These are phyloP conservation scores for Conticribra guillardii DNA, from an alignment of 108 stramenopile species.

Conservation along the genomic window DNA sequence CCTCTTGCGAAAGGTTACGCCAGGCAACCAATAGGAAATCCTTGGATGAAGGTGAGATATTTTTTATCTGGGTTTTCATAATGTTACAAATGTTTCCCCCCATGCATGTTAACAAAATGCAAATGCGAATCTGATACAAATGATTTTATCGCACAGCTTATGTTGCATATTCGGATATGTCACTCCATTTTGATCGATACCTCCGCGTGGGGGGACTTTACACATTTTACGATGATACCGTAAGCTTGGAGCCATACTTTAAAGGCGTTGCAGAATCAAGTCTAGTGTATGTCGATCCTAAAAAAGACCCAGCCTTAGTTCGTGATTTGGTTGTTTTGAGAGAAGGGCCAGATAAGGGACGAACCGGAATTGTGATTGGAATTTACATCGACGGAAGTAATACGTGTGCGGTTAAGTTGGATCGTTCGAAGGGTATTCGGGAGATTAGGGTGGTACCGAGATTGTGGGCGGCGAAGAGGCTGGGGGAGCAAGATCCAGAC, in stretches of 20 bases:
- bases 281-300: conserved; percentile 78
- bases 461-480: conserved; percentile 77
- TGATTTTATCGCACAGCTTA: conserved; percentile 43
- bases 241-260: conserved; percentile 73
- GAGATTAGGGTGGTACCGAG: conserved; percentile 78
- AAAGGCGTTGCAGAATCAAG: conserved; percentile 58
- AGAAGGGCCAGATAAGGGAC: conserved; percentile 82
- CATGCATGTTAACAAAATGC: no score
- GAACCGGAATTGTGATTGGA: conserved; percentile 88
- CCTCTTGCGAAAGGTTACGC: conserved; percentile 72
- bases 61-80: no score
- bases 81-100: no score
- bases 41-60: conserved; percentile 49
- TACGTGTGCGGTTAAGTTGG: conserved; percentile 78
- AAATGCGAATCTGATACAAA: no score
- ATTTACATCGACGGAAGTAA: conserved; percentile 72
- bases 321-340: conserved; percentile 80
- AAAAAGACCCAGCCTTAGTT: conserved; percentile 80
- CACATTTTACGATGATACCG: conserved; percentile 77
- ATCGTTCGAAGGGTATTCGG: conserved; percentile 77
- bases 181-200: conserved; percentile 85
- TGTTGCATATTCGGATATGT: conserved; percentile 85
- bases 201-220: conserved; percentile 82
- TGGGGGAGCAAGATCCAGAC: conserved; percentile 91
- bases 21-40: conserved; percentile 57